phyloP scores from a whole-genome alignment of 2,329 filamentous ascomycete genomes.

The Esteya vermicola region DNA sequence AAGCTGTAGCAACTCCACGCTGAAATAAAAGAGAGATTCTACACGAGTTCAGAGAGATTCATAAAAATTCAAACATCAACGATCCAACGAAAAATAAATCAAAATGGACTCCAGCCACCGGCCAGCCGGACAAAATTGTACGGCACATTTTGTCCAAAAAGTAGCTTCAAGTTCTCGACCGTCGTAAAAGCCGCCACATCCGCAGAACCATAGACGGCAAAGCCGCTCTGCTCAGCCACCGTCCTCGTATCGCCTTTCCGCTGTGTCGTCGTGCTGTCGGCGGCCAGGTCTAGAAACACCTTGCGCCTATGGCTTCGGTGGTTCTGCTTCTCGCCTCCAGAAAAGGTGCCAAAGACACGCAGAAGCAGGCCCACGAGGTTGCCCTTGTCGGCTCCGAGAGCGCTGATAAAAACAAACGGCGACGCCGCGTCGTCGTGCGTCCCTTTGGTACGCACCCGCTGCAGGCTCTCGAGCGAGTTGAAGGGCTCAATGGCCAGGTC shows the following conservation, averaged over 20 bases:
- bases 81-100: too few species aligned
- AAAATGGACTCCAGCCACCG: slow-evolving; percentile 35
- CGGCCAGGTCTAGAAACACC: slow-evolving; percentile 70
- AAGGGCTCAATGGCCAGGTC: slow-evolving; percentile 66
- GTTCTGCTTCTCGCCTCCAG: slow-evolving; percentile 18
- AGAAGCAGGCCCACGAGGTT: slow-evolving; percentile 65
- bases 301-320: slow-evolving; percentile 32
- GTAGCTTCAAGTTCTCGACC: slow-evolving; percentile 61
- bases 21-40: too few species aligned
- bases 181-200: slow-evolving; percentile 76
- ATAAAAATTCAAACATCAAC: too few species aligned
- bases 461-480: slow-evolving; percentile 54
- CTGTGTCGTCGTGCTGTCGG: slow-evolving; percentile 24
- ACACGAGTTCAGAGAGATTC: too few species aligned
- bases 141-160: slow-evolving; percentile 76
- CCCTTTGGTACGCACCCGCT: slow-evolving; percentile 33
- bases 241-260: slow-evolving; percentile 53
- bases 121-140: slow-evolving; percentile 77
- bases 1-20: too few species aligned
- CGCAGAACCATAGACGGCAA: slow-evolving; percentile 64
- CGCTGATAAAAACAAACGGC: slow-evolving; percentile 71
- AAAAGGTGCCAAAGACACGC: slow-evolving; percentile 49
- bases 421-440: slow-evolving; percentile 27
- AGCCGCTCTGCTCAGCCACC: slow-evolving; percentile 60
- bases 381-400: slow-evolving; percentile 64